Conservation (phyloP, 768 basidiomycete genomes). For the Tubosaeta brunneosetosa region DNA sequence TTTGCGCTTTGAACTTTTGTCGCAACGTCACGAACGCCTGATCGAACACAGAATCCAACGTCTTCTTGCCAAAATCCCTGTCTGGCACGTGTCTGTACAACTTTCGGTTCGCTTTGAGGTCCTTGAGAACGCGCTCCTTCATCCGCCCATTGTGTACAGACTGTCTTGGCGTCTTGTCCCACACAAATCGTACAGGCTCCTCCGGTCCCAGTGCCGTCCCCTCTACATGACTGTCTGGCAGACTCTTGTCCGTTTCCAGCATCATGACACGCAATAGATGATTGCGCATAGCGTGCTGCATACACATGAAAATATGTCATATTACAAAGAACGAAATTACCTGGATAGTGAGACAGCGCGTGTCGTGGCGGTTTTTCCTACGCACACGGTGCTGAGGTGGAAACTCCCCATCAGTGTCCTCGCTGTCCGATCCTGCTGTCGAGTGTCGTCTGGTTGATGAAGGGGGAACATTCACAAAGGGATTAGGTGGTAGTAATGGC, state of each 20-base stretch:
- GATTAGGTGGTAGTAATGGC: slow-evolving; percentile 13
- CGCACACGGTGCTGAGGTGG: slow-evolving; percentile 34
- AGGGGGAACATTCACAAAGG: slow-evolving; percentile 19
- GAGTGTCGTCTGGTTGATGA: slow-evolving; percentile 25
- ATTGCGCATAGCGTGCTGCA: slow-evolving; percentile 64
- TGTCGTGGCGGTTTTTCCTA: slow-evolving; percentile 59
- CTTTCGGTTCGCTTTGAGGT: slow-evolving; percentile 52
- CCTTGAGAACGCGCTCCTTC: slow-evolving; percentile 59
- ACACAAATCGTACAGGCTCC: slow-evolving; percentile 70
- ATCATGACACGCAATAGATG: slow-evolving; percentile 62
- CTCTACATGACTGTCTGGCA: slow-evolving; percentile 62
- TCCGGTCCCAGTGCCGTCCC: slow-evolving; percentile 39
- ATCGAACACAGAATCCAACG: slow-evolving; percentile 59
- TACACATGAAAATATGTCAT: slow-evolving; percentile 4
- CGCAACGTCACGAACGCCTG: slow-evolving; percentile 66
- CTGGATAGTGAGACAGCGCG: slow-evolving; percentile 61
- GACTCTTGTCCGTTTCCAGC: slow-evolving; percentile 47
- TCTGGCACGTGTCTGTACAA: slow-evolving; percentile 61
- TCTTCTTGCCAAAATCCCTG: slow-evolving; percentile 61
- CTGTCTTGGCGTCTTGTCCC: slow-evolving; percentile 74
- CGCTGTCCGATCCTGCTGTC: slow-evolving; percentile 32
- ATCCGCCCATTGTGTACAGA: slow-evolving; percentile 70
- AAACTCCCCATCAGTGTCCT: slow-evolving; percentile 36
- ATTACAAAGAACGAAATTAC: slow-evolving; percentile 30
- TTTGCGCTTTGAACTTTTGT: slow-evolving; percentile 61